These are phyloP conservation scores for Trifolium fragiferum DNA, from an alignment of 306 rosid species.

Conservation along the genomic window DNA sequence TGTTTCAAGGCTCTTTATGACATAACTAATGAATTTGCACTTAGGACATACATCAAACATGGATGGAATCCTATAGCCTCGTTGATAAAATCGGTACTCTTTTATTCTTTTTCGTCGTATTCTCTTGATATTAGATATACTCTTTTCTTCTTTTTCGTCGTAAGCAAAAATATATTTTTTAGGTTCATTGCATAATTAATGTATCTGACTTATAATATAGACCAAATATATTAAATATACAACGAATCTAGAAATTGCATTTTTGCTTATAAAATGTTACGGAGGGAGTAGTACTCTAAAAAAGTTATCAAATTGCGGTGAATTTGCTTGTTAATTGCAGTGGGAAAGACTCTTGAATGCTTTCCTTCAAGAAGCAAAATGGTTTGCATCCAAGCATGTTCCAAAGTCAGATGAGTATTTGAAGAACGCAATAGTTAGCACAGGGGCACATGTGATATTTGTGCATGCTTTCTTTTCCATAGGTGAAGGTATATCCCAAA, in stretches of 20 bases:
- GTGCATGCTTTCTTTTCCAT: conserved; percentile 50
- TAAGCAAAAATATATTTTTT: too few species aligned
- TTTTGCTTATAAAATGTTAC: too few species aligned
- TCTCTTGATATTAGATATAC: too few species aligned
- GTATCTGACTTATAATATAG: too few species aligned
- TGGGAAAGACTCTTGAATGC: conserved; percentile 62
- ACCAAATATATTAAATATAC: too few species aligned
- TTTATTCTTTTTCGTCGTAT: too few species aligned
- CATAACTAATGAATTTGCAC: conserved; percentile 43
- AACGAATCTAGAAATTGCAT: too few species aligned
- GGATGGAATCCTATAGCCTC: conserved; percentile 45
- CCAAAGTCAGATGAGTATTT: conserved; percentile 57
- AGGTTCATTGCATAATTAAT: too few species aligned
- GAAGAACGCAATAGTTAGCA: conserved; percentile 53
- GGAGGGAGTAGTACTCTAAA: too few species aligned
- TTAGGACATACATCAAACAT: conserved; percentile 34
- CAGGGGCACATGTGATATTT: conserved; percentile 59
- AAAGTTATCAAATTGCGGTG: too few species aligned
- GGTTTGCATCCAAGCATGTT: conserved; percentile 50
- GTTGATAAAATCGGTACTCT: conserved; percentile 43
- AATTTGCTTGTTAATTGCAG: too few species aligned
- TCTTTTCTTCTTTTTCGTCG: too few species aligned
- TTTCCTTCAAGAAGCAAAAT: conserved; percentile 58
- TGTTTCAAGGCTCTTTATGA: conserved; percentile 44
- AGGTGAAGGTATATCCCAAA: conserved; percentile 45